Evolutionary conservation across 202 grass and related monocot genomes (phyloP), one percentile per base, ranked within the genome.

Genomic region (Panicum hallii): DNA sequence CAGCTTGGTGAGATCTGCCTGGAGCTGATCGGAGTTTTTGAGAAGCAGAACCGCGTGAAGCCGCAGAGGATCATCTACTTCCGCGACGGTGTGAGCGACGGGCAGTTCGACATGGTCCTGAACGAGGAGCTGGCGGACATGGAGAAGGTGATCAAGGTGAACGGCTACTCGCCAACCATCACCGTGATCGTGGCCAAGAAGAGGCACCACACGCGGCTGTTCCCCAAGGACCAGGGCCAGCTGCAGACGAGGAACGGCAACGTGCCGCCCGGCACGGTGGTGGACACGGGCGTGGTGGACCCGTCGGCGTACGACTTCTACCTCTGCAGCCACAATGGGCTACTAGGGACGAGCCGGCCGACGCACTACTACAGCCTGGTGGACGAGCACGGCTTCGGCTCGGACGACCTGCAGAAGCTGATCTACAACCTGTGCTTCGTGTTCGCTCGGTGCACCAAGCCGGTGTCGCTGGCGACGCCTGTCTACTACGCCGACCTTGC

Each of bases 161-260:
- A 76, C 2, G 64, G 62, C 28, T 91, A 94, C 43, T 76, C 89
- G 9, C 92, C 92, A 28, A 91, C 87, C 20, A 89, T 94, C 72
- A 94, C 92, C 0, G 92, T 94, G 20, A 90, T 91, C 38, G 89
- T 94, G 20, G 87, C 87, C 28, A 90, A 94, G 79, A 94, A 94
- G 78, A 71, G 92, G 16, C 92, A 94, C 76, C 74, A 91, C 80
- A 91, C 92, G 3, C 76, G 92, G 11, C 58, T 94, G 66, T 94
- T 94, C 49, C 92, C 89, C 30, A 89, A 89, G 84, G 78, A 84
- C 53, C 2, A 5, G 14, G 44, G 5, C 5, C 74, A 79, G 63
- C 11, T 1, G 10, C 78, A 84, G 64, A 69, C 70, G 22, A 89
- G 6, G 57, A 89, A 80, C 3, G 75, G 70, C 67, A 94, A 94